Evolutionary conservation across 495 filamentous ascomycete genomes (phyloP).

Genomic region (Choiromyces venosus): DNA sequence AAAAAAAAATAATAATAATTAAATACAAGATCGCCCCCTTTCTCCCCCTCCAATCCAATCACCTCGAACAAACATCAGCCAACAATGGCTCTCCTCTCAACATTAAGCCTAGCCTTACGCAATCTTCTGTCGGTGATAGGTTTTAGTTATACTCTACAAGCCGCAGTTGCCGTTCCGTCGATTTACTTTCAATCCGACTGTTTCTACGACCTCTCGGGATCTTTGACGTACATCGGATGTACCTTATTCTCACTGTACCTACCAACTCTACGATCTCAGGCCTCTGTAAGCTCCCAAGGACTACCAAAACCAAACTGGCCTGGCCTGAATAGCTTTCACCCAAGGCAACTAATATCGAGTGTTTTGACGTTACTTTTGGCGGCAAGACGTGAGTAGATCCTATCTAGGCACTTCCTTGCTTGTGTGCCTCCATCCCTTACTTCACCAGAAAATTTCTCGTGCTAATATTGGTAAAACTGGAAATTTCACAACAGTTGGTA

Average conservation of each 20-base stretch:
- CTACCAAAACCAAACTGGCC: conserved; percentile 48
- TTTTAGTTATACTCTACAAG: conserved; percentile 54
- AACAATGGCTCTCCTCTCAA: conserved; percentile 49
- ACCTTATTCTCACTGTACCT: conserved; percentile 55
- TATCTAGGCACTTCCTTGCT: background rate
- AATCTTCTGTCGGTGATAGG: conserved; percentile 56
- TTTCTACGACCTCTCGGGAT: conserved; percentile 62
- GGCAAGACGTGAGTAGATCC: conserved; percentile 48
- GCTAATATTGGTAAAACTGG: conserved; percentile 4
- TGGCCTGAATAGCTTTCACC: conserved; percentile 52
- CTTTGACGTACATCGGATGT: conserved; percentile 57
- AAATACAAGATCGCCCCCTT: no score
- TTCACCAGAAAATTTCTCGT: background rate
- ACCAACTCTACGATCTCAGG: conserved; percentile 52
- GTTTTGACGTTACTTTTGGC: conserved; percentile 53
- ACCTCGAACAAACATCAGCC: conserved; percentile 3
- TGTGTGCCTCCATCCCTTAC: background rate
- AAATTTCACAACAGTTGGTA: conserved; percentile 49
- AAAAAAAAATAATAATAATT: no score
- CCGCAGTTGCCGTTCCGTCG: conserved; percentile 55
- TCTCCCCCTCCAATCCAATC: background rate
- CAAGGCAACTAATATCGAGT: conserved; percentile 57
- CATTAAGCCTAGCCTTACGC: conserved; percentile 54
- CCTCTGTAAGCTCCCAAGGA: conserved; percentile 44
- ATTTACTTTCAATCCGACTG: conserved; percentile 54